Evolutionary conservation across 1,284 basidiomycete species (phyloP).

Genomic region (Ustilago xerochloae): DNA sequence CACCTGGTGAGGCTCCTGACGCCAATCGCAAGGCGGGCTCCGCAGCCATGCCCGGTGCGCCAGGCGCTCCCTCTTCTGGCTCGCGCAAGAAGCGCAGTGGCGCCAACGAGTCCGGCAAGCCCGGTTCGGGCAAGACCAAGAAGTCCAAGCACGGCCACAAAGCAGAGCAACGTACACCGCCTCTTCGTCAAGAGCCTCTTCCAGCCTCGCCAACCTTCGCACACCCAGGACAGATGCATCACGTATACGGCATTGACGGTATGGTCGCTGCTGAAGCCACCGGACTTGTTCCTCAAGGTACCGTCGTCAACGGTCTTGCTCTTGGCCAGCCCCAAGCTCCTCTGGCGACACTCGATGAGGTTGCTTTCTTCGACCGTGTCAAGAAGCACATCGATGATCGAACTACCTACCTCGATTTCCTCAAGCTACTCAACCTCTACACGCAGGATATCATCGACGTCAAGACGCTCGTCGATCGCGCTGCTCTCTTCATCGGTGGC

Average conservation of each 20-base stretch:
- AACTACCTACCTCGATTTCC: constrained; percentile 92
- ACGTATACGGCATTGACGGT: constrained; percentile 59
- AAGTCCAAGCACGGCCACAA: constrained; percentile 64
- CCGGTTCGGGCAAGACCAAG: constrained; percentile 52
- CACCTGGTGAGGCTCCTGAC: constrained; percentile 60
- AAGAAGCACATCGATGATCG: constrained; percentile 85
- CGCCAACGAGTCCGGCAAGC: constrained; percentile 44
- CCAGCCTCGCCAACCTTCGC: constrained; percentile 43
- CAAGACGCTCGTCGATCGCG: constrained; percentile 84
- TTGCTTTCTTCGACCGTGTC: constrained; percentile 92
- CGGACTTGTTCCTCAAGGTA: constrained; percentile 48
- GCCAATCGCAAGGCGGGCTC: constrained; percentile 73
- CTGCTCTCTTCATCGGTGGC: constrained; percentile 82
- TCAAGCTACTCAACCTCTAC: constrained; percentile 94
- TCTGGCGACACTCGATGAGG: constrained; percentile 80
- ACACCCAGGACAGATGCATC: constrained; percentile 46
- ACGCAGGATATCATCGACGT: constrained; percentile 90
- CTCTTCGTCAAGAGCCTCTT: constrained; percentile 43
- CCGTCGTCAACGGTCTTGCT: constrained; percentile 46
- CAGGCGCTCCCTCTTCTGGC: constrained; percentile 26
- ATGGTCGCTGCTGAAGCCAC: constrained; percentile 53
- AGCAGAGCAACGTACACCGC: constrained; percentile 47
- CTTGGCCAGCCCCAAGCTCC: constrained; percentile 67
- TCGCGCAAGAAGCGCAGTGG: constrained; percentile 57
- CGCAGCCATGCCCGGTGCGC: constrained; percentile 73